Percentiles rank a stretch among this genome's conserved stretches.
Evolutionary conservation across 2,329 filamentous ascomycete genomes (phyloP).

Genomic region (Cercospora sp.): DNA sequence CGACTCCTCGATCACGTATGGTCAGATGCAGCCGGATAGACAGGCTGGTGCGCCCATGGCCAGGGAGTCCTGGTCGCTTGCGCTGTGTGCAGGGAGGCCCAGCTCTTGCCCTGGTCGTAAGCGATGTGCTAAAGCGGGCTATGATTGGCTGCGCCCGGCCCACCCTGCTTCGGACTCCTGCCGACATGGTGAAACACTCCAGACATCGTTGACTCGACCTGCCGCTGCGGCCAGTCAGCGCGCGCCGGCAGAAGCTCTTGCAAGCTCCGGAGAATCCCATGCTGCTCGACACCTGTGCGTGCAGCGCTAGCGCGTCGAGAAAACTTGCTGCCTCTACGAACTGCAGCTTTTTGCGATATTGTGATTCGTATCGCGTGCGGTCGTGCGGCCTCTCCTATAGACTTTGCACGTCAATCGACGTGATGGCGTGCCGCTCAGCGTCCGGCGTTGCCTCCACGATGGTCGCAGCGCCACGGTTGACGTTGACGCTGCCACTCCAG

Average conservation of each 20-base stretch:
- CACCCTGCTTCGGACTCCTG: conserved; percentile 7
- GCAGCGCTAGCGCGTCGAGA: conserved; percentile 13
- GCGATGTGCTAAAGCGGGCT: background rate
- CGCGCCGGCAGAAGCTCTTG: conserved; percentile 1
- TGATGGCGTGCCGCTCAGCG: background rate
- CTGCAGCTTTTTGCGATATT: conserved; percentile 1
- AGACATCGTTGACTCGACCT: conserved; percentile 8
- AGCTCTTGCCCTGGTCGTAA: conserved; percentile 9
- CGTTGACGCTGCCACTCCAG: conserved; percentile 1
- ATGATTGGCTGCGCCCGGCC: conserved; percentile 6
- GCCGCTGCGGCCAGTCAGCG: conserved; percentile 16
- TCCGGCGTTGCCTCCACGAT: background rate
- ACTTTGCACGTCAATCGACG: background rate
- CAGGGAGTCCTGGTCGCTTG: conserved; percentile 5
- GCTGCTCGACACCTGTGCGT: conserved; percentile 22
- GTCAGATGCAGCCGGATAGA: conserved; percentile 13
- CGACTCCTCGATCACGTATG: conserved; percentile 19
- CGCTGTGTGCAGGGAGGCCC: conserved; percentile 7
- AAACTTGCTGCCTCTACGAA: conserved; percentile 11
- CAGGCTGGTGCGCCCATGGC: conserved; percentile 3
- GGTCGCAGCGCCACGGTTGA: background rate
- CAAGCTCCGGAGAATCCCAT: conserved; percentile 23
- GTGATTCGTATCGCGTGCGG: background rate
- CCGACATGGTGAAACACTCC: conserved; percentile 13
- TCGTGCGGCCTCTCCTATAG: background rate